Evolutionary conservation across 208 protist genomes (phyloP).

Genomic region (Crithidia fasciculata): DNA sequence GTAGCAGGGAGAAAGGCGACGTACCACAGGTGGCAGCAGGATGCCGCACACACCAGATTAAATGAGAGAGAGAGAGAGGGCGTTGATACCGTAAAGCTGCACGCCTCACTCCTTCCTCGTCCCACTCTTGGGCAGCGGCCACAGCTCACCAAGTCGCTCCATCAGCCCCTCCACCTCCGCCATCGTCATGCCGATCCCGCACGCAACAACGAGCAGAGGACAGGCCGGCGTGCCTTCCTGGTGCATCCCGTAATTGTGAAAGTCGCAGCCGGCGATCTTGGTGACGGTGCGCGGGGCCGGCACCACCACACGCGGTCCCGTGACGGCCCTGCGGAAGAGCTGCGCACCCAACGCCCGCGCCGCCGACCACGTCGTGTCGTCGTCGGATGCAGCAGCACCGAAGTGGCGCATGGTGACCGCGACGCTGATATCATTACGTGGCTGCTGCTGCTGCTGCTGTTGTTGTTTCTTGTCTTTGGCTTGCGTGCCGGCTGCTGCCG

Average conservation of each 20-base stretch:
- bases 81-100: not conserved
- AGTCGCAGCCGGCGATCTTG: conserved; percentile 49
- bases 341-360: conserved; percentile 67
- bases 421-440: conserved; percentile 87
- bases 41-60: too few species aligned
- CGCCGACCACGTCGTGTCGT: conserved; percentile 17
- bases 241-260: conserved; percentile 75
- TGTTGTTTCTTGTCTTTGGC: not conserved
- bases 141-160: conserved; percentile 45
- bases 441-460: not conserved
- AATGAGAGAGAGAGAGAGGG: not conserved
- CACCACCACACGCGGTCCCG: conserved; percentile 72
- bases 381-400: not conserved
- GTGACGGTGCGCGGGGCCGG: conserved; percentile 38
- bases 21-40: too few species aligned
- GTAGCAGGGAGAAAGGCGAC: too few species aligned
- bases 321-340: conserved; percentile 75
- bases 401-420: conserved; percentile 75
- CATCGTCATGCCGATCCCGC: conserved; percentile 64
- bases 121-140: conserved; percentile 30
- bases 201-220: conserved; percentile 75
- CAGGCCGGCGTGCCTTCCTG: conserved; percentile 32
- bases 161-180: conserved; percentile 51
- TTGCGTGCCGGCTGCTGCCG: not conserved
- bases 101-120: not conserved